Conservation (phyloP, 768 basidiomycete genomes). For the Auriscalpium microsporum region DNA sequence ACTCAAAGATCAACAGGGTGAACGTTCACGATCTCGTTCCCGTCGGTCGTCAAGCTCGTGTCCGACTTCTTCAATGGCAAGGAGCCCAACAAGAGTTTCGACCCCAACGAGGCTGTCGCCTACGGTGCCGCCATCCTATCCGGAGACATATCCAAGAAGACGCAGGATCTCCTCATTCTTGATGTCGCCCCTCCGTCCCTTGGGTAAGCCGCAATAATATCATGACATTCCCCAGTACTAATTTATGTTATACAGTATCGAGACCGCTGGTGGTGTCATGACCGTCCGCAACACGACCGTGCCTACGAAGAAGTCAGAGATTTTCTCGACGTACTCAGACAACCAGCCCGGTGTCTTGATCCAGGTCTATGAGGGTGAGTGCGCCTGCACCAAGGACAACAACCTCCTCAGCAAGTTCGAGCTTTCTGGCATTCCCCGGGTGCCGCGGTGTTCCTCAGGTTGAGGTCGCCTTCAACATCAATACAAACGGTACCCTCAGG, state of each 20-base stretch:
- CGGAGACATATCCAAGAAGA: slow-evolving; percentile 97
- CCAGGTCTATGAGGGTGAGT: slow-evolving; percentile 32
- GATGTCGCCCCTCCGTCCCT: slow-evolving; percentile 86
- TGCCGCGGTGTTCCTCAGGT: slow-evolving; percentile 38
- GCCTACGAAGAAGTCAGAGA: slow-evolving; percentile 50
- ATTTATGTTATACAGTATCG: slow-evolving; percentile 36
- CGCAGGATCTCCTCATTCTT: slow-evolving; percentile 90
- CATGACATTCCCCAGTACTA: slow-evolving; percentile 17
- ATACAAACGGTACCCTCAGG: slow-evolving; percentile 43
- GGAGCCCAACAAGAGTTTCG: slow-evolving; percentile 99
- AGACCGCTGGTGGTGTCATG: slow-evolving; percentile 52
- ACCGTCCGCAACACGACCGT: slow-evolving; percentile 52
- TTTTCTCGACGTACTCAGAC: slow-evolving; percentile 44
- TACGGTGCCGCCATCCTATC: slow-evolving; percentile 98
- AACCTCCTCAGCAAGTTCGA: slow-evolving; percentile 42
- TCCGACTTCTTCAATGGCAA: slow-evolving; percentile 98
- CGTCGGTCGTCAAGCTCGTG: slow-evolving; percentile 95
- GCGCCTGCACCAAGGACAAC: slow-evolving; percentile 39
- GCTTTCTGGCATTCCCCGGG: slow-evolving; percentile 40
- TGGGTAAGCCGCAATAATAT: slow-evolving; percentile 26
- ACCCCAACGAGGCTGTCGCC: slow-evolving; percentile 98
- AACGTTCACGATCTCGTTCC: slow-evolving; percentile 96
- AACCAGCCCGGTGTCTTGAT: slow-evolving; percentile 37
- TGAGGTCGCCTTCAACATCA: slow-evolving; percentile 39
- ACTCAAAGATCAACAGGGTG: slow-evolving; percentile 95